phyloP scores from a whole-genome alignment of 2,329 filamentous ascomycete species.

The Pestalotiopsis sp. region DNA sequence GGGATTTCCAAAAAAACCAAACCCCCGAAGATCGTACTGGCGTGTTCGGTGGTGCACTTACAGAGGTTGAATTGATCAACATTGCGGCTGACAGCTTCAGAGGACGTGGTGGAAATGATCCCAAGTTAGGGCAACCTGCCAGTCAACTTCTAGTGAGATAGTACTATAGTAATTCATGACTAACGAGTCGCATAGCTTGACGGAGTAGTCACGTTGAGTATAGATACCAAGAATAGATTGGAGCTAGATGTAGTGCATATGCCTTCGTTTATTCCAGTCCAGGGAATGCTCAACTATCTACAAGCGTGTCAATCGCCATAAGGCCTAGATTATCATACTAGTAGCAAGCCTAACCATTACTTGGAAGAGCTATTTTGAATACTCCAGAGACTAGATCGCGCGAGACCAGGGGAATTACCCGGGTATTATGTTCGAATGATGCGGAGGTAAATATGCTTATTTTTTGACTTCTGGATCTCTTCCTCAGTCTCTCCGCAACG shows the following conservation, averaged over 20 bases:
- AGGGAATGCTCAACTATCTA: neutral
- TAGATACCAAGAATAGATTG: neutral
- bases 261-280: neutral
- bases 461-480: too few relatives aligned
- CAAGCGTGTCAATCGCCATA: neutral
- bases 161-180: neutral
- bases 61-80: neutral
- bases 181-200: neutral
- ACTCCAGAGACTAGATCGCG: too few relatives aligned
- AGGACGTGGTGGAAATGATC: neutral
- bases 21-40: too few relatives aligned
- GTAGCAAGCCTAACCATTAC: too few relatives aligned
- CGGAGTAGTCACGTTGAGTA: neutral
- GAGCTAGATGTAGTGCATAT: neutral
- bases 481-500: too few relatives aligned
- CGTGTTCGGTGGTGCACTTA: too few relatives aligned
- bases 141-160: neutral
- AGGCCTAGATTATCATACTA: neutral
- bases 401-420: too few relatives aligned
- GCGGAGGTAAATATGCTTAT: too few relatives aligned
- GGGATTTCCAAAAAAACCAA: too few relatives aligned
- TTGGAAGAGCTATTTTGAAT: too few relatives aligned
- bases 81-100: neutral
- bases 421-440: too few relatives aligned
- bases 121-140: neutral